phyloP scores from a whole-genome alignment of 371 early-diverging fungal species.

The Mortierella sp. region DNA sequence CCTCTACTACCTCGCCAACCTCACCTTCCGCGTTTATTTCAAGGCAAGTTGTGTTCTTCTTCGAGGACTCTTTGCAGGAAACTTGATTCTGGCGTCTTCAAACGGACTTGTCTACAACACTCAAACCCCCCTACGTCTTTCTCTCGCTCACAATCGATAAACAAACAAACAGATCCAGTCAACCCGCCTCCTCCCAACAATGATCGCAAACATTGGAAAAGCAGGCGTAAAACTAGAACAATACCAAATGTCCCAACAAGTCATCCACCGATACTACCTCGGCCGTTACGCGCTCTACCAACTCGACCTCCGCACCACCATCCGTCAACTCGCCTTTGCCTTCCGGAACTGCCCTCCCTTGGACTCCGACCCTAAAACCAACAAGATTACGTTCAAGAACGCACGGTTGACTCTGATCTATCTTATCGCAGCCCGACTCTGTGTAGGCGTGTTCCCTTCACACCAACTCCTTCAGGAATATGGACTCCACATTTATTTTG shows the following conservation, averaged over 20 bases:
- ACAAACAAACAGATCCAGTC: conserved; percentile 47
- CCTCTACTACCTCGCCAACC: conserved; percentile 67
- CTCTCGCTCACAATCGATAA: neutral
- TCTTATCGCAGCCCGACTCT: conserved; percentile 66
- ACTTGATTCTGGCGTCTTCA: neutral
- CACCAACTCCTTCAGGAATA: conserved; percentile 57
- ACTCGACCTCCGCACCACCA: conserved; percentile 56
- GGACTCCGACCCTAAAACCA: conserved; percentile 14
- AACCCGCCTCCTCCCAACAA: conserved; percentile 65
- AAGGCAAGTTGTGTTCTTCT: conserved; percentile 50
- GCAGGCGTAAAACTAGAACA: conserved; percentile 59
- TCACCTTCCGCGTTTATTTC: conserved; percentile 68
- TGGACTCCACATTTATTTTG: conserved; percentile 38
- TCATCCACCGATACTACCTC: conserved; percentile 69
- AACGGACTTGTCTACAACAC: neutral
- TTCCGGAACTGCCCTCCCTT: conserved; percentile 59
- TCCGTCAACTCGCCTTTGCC: conserved; percentile 62
- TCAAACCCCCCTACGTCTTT: neutral
- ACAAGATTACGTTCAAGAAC: conserved; percentile 19
- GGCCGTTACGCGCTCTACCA: conserved; percentile 68
- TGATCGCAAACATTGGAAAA: conserved; percentile 65
- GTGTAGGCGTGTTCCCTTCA: conserved; percentile 63
- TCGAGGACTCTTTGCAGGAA: no score
- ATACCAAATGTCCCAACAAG: conserved; percentile 69
- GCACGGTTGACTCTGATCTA: conserved; percentile 62